Conservation (phyloP, 805 yeast species). For the Ogataea corticis region DNA sequence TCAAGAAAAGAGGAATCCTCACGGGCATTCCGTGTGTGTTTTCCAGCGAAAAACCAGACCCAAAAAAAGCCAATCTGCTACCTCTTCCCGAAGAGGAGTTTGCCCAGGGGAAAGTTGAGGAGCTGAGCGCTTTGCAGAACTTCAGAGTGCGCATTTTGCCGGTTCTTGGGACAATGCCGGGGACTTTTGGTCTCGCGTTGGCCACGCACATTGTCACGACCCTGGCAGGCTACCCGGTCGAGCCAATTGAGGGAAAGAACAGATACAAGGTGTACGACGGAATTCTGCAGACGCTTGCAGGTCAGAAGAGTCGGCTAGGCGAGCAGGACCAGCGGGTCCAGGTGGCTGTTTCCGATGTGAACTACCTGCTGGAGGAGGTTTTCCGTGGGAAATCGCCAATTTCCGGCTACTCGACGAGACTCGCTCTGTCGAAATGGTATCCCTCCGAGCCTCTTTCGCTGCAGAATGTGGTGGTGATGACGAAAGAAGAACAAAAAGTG, state of each 20-base stretch:
- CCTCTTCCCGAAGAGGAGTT: constrained; percentile 84
- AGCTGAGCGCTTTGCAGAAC: constrained; percentile 81
- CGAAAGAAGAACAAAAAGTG: constrained; percentile 77
- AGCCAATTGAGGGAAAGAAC: constrained; percentile 88
- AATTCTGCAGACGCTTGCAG: constrained; percentile 78
- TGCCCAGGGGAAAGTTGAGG: constrained; percentile 80
- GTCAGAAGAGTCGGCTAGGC: constrained; percentile 81
- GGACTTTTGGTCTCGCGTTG: constrained; percentile 87
- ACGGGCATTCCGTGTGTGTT: constrained; percentile 84
- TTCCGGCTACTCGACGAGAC: constrained; percentile 76
- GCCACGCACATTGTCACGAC: constrained; percentile 80
- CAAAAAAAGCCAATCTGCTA: constrained; percentile 82
- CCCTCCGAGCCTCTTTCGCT: constrained; percentile 60
- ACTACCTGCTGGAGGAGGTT: constrained; percentile 85
- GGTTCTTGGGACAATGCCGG: constrained; percentile 96
- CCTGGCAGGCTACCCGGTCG: constrained; percentile 86
- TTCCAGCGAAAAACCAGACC: constrained; percentile 96
- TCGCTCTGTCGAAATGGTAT: constrained; percentile 85
- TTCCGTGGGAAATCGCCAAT: constrained; percentile 91
- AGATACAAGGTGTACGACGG: constrained; percentile 84
- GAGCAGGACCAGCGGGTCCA: constrained; percentile 75
- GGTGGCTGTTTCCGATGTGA: constrained; percentile 67
- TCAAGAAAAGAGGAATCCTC: constrained; percentile 75
- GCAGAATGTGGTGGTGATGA: constrained; percentile 84
- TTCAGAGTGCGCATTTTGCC: constrained; percentile 95